These are phyloP conservation scores for Polygonum aviculare DNA, from an alignment of 148 eudicot genomes.

Conservation along the genomic window DNA sequence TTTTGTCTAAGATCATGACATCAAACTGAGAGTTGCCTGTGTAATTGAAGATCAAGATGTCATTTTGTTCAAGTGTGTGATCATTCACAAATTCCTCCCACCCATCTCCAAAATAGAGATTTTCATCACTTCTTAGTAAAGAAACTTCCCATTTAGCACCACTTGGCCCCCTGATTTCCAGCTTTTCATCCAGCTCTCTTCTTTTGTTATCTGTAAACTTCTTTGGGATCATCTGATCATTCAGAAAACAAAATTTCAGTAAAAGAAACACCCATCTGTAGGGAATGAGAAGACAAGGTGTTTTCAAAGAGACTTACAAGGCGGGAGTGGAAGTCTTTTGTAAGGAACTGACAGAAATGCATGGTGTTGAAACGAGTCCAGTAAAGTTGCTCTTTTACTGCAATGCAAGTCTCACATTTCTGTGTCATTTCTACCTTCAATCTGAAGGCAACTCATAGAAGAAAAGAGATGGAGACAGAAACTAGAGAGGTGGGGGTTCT, in stretches of 20 bases:
- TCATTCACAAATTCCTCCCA: slow-evolving; percentile 6
- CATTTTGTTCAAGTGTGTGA: slow-evolving; percentile 1
- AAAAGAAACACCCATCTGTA: neutral
- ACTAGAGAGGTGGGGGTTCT: neutral
- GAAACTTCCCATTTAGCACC: slow-evolving; percentile 6
- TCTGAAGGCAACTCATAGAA: neutral
- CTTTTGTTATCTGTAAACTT: neutral
- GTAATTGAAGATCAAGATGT: slow-evolving; percentile 6
- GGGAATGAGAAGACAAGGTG: neutral
- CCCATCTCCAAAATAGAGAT: slow-evolving; percentile 10
- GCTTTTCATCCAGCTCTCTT: neutral
- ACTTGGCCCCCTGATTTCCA: slow-evolving; percentile 1
- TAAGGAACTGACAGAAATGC: slow-evolving; percentile 11
- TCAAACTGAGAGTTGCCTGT: slow-evolving; percentile 10
- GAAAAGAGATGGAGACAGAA: neutral
- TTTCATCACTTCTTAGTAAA: neutral
- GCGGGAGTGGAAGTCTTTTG: slow-evolving; percentile 1
- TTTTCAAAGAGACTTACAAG: slow-evolving; percentile 2
- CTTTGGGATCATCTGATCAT: slow-evolving; percentile 12
- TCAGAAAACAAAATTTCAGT: neutral
- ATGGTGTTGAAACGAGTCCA: slow-evolving; percentile 12
- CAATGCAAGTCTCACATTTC: slow-evolving; percentile 1
- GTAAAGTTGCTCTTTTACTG: neutral
- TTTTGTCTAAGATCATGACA: neutral
- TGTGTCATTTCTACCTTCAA: neutral